Evolutionary conservation across 768 basidiomycete species (phyloP).

Genomic region (Russula sp.): DNA sequence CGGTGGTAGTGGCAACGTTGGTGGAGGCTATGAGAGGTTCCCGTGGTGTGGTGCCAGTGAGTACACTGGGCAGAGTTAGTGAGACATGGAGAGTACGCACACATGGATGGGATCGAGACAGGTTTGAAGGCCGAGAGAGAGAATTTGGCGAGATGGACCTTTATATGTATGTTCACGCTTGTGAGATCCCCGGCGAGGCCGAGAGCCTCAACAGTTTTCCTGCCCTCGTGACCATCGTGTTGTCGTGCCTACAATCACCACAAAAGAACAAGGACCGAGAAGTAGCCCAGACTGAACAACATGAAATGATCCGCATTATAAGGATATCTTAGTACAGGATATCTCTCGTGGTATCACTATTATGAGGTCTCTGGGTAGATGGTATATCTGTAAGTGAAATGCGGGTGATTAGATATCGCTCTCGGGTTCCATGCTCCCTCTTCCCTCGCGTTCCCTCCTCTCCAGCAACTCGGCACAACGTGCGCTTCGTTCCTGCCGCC

Average conservation of each 20-base stretch:
- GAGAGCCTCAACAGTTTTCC: not conserved
- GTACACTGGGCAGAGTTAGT: not conserved
- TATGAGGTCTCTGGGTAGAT: not conserved
- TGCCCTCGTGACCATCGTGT: not conserved
- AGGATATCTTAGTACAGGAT: too few species aligned
- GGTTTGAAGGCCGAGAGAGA: not conserved
- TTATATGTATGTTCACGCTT: conserved; percentile 1
- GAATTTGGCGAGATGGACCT: conserved; percentile 12
- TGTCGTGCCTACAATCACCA: not conserved
- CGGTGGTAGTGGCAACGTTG: conserved; percentile 1
- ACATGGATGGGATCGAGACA: conserved; percentile 13
- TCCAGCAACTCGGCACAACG: conserved; percentile 12
- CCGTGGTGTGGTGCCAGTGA: not conserved
- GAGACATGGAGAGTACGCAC: conserved; percentile 11
- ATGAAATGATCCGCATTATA: not conserved
- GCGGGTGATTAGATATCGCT: conserved; percentile 20
- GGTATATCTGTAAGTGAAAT: not conserved
- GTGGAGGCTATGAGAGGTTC: conserved; percentile 12
- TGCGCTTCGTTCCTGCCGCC: conserved; percentile 24
- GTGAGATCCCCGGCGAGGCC: not conserved
- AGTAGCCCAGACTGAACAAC: not conserved
- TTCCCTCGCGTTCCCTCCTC: conserved; percentile 19
- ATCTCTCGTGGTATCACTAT: not conserved
- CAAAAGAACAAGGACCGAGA: not conserved
- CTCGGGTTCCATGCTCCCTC: conserved; percentile 16